phyloP scores from a whole-genome alignment of 768 basidiomycete genomes.

The Exidia glandulosa region DNA sequence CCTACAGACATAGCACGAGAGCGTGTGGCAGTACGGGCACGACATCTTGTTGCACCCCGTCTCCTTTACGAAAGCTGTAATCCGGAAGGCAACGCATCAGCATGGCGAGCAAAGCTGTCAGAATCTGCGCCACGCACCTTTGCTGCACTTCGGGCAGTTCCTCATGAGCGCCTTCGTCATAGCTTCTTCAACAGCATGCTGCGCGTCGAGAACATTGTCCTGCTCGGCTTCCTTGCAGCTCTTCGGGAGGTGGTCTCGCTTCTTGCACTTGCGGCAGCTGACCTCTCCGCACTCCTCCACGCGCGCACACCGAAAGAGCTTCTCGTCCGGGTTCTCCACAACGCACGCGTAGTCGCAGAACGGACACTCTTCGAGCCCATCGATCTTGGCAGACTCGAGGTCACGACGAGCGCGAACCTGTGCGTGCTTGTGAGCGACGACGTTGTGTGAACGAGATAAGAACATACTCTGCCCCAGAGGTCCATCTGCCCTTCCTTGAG shows the following conservation, averaged over 20 bases:
- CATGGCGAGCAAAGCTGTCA: background rate
- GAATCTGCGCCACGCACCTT: slow-evolving; percentile 37
- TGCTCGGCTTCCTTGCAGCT: slow-evolving; percentile 69
- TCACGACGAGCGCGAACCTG: slow-evolving; percentile 61
- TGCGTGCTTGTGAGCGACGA: slow-evolving; percentile 5
- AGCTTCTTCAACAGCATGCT: slow-evolving; percentile 80
- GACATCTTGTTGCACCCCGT: slow-evolving; percentile 90
- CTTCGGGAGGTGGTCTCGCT: slow-evolving; percentile 77
- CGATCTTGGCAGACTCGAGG: slow-evolving; percentile 65
- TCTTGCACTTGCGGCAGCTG: slow-evolving; percentile 73
- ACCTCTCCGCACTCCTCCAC: slow-evolving; percentile 62
- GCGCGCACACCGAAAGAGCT: slow-evolving; percentile 47
- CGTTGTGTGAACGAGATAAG: background rate
- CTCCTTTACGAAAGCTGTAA: slow-evolving; percentile 74
- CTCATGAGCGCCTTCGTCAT: slow-evolving; percentile 87
- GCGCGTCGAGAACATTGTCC: slow-evolving; percentile 61
- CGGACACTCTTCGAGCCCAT: slow-evolving; percentile 80
- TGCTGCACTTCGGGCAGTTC: slow-evolving; percentile 76
- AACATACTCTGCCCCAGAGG: slow-evolving; percentile 47
- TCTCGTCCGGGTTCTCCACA: slow-evolving; percentile 59
- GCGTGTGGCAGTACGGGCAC: slow-evolving; percentile 56
- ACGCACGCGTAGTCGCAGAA: slow-evolving; percentile 81
- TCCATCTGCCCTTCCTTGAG: slow-evolving; percentile 54
- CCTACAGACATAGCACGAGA: slow-evolving; percentile 82
- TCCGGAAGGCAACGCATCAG: slow-evolving; percentile 1